These are phyloP conservation scores for Globisporangium uncinulatum DNA, from an alignment of 352 stramenopile genomes.

Conservation along the genomic window DNA sequence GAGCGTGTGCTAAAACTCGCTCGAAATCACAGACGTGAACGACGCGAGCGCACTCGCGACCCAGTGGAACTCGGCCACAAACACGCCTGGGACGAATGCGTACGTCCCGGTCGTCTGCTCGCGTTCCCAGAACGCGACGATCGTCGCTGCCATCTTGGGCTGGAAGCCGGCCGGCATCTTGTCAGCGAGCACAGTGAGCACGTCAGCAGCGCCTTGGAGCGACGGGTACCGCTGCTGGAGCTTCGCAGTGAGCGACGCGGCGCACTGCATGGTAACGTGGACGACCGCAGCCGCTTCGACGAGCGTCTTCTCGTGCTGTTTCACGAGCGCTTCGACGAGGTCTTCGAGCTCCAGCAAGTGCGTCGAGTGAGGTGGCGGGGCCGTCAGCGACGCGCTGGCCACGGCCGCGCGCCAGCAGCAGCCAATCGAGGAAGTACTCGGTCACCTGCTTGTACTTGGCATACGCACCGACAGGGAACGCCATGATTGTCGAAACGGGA, in stretches of 20 bases:
- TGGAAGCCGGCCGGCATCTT: neutral
- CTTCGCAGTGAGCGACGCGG: conserved; percentile 9
- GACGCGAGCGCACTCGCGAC: conserved; percentile 11
- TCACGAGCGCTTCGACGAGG: conserved; percentile 23
- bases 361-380: neutral
- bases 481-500: too few relatives aligned
- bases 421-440: conserved; percentile 18
- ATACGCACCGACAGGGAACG: conserved; percentile 8
- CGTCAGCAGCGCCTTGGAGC: conserved; percentile 16
- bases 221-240: conserved; percentile 19
- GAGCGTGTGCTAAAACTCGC: neutral
- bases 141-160: neutral
- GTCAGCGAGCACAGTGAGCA: conserved; percentile 13
- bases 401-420: conserved; percentile 10
- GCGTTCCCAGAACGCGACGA: conserved; percentile 6
- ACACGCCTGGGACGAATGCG: conserved; percentile 15
- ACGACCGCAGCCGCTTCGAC: conserved; percentile 29
- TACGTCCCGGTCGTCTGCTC: conserved; percentile 13
- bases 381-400: neutral
- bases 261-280: conserved; percentile 21
- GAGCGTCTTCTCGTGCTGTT: conserved; percentile 25
- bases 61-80: conserved; percentile 17
- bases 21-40: conserved; percentile 18
- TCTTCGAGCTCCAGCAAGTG: conserved; percentile 26
- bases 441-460: conserved; percentile 16